phyloP scores from a whole-genome alignment of 352 stramenopile species.

The Pythium folliculosum region DNA sequence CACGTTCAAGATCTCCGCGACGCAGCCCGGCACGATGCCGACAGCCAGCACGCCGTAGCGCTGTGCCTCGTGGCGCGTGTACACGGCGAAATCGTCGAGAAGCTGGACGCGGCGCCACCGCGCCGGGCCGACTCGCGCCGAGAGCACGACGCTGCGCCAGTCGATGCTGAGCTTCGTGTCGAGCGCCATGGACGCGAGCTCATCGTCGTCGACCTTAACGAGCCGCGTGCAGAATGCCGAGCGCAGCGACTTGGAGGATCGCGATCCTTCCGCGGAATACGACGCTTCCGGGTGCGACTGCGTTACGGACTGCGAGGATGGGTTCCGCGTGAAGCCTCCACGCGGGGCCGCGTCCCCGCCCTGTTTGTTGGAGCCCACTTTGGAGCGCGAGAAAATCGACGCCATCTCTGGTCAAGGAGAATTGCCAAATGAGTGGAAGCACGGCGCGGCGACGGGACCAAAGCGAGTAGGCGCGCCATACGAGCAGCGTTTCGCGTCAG shows the following conservation, averaged over 20 bases:
- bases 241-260: neutral
- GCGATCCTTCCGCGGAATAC: neutral
- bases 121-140: constrained; percentile 8
- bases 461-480: too few relatives aligned
- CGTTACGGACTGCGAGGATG: neutral
- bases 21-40: constrained; percentile 20
- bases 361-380: neutral
- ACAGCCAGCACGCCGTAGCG: constrained; percentile 19
- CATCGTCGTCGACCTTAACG: constrained; percentile 20
- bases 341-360: neutral
- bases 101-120: constrained; percentile 6
- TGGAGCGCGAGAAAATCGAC: constrained; percentile 14
- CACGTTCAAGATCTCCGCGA: constrained; percentile 24
- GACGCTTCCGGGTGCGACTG: neutral
- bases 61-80: constrained; percentile 21
- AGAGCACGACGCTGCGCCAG: constrained; percentile 18
- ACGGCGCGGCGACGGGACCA: too few relatives aligned
- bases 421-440: constrained; percentile 6
- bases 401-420: neutral
- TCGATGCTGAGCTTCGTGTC: constrained; percentile 16
- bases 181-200: constrained; percentile 13
- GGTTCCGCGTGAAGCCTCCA: neutral
- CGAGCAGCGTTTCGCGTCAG: too few relatives aligned
- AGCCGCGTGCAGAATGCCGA: constrained; percentile 13
- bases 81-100: constrained; percentile 15